Evolutionary conservation across 73 alveolate genomes (phyloP).

Genomic region (Loxodes magnus): DNA sequence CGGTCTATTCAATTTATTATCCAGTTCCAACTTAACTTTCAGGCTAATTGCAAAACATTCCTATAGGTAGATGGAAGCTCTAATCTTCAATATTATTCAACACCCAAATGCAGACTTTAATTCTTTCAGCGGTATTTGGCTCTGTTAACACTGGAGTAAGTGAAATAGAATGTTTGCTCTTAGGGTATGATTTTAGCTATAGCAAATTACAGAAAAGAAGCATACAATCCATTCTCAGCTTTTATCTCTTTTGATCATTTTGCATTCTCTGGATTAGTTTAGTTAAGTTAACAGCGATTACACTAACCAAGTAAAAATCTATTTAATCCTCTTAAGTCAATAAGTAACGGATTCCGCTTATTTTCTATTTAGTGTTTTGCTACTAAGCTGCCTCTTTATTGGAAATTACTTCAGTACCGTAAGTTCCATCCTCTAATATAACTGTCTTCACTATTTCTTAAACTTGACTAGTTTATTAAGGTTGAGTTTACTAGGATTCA

Average conservation of each 20-base stretch:
- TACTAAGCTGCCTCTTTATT: slow-evolving; percentile 23
- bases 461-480: slow-evolving; percentile 22
- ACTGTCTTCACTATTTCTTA: slow-evolving; percentile 62
- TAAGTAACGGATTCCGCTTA: slow-evolving; percentile 25
- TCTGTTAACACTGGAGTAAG: too few relatives aligned
- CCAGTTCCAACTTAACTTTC: slow-evolving; percentile 22
- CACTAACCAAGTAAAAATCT: slow-evolving; percentile 49
- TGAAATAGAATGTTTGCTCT: too few relatives aligned
- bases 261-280: slow-evolving; percentile 50
- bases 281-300: slow-evolving; percentile 56
- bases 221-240: too few relatives aligned
- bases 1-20: slow-evolving; percentile 22
- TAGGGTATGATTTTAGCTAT: too few relatives aligned
- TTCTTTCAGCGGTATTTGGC: too few relatives aligned
- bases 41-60: too few relatives aligned
- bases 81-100: too few relatives aligned
- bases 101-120: too few relatives aligned
- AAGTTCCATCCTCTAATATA: slow-evolving; percentile 79
- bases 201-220: too few relatives aligned
- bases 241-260: too few relatives aligned
- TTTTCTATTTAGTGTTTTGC: slow-evolving; percentile 33
- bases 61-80: too few relatives aligned
- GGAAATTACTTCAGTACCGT: slow-evolving; percentile 72
- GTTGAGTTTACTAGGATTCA: slow-evolving; percentile 1
- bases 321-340: slow-evolving; percentile 34